These are phyloP conservation scores for Scytalidium sp. DNA, from an alignment of 2,329 filamentous ascomycete genomes.

Conservation along the genomic window DNA sequence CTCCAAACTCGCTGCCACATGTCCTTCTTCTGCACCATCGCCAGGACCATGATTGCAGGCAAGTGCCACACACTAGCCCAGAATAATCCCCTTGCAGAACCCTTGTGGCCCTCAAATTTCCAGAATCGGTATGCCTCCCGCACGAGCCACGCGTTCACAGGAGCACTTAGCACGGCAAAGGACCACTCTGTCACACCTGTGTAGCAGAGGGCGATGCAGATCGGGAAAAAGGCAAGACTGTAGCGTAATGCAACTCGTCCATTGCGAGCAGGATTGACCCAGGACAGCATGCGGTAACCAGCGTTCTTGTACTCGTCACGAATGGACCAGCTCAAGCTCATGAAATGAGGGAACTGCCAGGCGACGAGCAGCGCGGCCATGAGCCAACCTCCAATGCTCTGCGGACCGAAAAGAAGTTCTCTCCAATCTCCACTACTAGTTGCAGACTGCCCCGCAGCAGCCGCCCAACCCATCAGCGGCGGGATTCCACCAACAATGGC, in stretches of 20 bases:
- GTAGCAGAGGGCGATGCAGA: conserved; percentile 78
- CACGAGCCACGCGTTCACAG: conserved; percentile 83
- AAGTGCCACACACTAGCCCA: conserved; percentile 99
- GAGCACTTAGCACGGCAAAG: conserved; percentile 76
- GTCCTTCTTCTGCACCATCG: conserved; percentile 90
- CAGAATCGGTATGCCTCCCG: conserved; percentile 80
- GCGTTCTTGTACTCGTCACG: conserved; percentile 80
- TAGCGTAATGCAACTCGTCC: conserved; percentile 86
- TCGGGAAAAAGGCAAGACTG: conserved; percentile 78
- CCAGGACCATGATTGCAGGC: conserved; percentile 83
- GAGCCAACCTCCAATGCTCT: conserved; percentile 80
- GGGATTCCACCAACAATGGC: conserved; percentile 91
- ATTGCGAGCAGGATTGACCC: conserved; percentile 84
- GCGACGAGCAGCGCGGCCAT: conserved; percentile 81
- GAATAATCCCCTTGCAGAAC: conserved; percentile 80
- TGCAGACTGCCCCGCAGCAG: conserved; percentile 84
- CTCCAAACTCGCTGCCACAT: conserved; percentile 82
- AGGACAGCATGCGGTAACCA: conserved; percentile 72
- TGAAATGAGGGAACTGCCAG: conserved; percentile 99
- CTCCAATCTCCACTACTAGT: conserved; percentile 72
- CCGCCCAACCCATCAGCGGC: conserved; percentile 96
- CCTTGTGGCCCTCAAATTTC: conserved; percentile 71
- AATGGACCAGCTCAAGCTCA: conserved; percentile 85
- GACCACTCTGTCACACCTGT: conserved; percentile 80
- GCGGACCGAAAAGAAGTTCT: conserved; percentile 71